Percentiles rank a stretch among this genome's conserved stretches.
Evolutionary conservation across 768 basidiomycete species (phyloP).

Genomic region (Tylopilus vinaceipallidus): DNA sequence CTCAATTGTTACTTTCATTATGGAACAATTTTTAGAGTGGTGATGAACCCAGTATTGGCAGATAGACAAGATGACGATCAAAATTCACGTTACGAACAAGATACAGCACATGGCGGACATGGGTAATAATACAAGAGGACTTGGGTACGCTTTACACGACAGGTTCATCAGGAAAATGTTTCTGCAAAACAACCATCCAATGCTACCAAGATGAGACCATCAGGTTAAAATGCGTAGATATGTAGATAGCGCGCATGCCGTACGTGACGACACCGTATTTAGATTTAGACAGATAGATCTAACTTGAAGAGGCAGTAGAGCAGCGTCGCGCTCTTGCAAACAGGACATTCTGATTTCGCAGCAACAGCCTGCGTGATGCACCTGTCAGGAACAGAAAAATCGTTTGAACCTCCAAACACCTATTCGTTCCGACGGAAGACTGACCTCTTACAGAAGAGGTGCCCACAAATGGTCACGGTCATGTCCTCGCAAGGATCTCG

Average conservation of each 20-base stretch:
- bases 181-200: not conserved
- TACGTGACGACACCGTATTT: not conserved
- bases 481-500: constrained; percentile 49
- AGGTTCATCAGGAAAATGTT: not conserved
- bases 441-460: constrained; percentile 58
- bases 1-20: too few relatives aligned
- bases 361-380: constrained; percentile 54
- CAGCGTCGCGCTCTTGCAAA: constrained; percentile 48
- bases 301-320: constrained; percentile 56
- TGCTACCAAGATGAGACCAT: not conserved
- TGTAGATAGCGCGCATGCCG: not conserved
- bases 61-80: not conserved
- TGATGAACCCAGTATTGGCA: too few relatives aligned
- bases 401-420: not conserved
- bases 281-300: constrained; percentile 33
- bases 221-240: not conserved
- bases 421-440: constrained; percentile 4
- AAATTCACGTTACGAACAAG: not conserved
- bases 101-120: not conserved
- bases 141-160: not conserved
- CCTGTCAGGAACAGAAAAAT: constrained; percentile 27
- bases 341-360: constrained; percentile 47
- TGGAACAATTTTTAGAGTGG: not conserved
- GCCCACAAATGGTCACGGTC: constrained; percentile 62
- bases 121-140: not conserved